These are phyloP conservation scores for Colletotrichum melonis DNA, from an alignment of 2,329 filamentous ascomycete genomes.

Conservation along the genomic window DNA sequence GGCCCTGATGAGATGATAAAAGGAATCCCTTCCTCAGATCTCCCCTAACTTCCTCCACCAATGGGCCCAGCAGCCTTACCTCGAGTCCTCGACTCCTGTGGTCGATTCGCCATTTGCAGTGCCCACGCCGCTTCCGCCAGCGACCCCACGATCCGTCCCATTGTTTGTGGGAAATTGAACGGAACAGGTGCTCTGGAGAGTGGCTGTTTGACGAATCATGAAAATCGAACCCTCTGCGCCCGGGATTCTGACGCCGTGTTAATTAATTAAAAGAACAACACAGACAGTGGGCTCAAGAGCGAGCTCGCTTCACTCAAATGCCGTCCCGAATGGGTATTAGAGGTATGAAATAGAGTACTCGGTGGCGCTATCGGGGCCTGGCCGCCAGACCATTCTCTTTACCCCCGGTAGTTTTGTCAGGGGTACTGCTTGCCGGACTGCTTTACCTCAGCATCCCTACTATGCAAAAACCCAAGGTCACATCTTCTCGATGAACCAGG, in stretches of 20 bases:
- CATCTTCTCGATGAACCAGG: neutral
- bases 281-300: neutral
- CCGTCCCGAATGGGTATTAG: constrained; percentile 8
- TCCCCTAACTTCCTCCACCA: neutral
- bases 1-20: neutral
- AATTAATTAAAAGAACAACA: constrained; percentile 16
- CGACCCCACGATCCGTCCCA: constrained; percentile 20
- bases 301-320: constrained; percentile 7
- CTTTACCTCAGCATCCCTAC: constrained; percentile 4
- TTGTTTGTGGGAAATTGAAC: constrained; percentile 22
- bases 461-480: neutral
- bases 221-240: neutral
- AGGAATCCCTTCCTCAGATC: neutral
- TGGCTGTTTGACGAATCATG: neutral
- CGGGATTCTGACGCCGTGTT: constrained; percentile 19
- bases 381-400: constrained; percentile 13
- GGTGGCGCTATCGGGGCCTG: constrained; percentile 21
- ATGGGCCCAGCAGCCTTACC: neutral
- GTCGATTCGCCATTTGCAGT: neutral
- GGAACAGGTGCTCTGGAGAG: constrained; percentile 9
- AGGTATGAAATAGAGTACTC: constrained; percentile 21
- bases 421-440: constrained; percentile 13
- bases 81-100: neutral
- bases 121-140: neutral
- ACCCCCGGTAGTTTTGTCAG: constrained; percentile 1